Conservation (phyloP, 2,329 filamentous ascomycete genomes). For the Colletotrichum eremochloae region DNA sequence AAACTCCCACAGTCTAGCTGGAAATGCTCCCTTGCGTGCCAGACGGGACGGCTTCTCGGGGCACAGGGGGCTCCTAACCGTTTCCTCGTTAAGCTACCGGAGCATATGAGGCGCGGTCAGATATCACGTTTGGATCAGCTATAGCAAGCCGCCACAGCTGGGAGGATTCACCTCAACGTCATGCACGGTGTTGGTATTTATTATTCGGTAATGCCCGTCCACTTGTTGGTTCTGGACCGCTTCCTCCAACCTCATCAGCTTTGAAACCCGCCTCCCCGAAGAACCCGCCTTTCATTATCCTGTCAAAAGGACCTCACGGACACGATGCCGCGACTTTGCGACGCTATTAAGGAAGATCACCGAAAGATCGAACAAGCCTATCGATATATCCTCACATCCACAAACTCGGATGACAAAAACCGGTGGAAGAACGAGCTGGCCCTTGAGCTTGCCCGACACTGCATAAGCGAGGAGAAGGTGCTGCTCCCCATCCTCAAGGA, state of each 20-base stretch:
- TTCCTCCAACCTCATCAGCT: background rate
- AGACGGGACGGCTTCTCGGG: background rate
- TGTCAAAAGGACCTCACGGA: background rate
- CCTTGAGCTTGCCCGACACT: constrained; percentile 39
- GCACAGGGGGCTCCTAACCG: too few relatives aligned
- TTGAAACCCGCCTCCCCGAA: too few relatives aligned
- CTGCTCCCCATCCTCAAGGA: constrained; percentile 27
- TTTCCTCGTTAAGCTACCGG: background rate
- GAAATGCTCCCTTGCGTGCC: background rate
- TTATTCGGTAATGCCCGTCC: background rate
- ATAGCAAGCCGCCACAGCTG: background rate
- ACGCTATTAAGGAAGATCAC: constrained; percentile 40
- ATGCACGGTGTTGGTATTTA: constrained; percentile 12
- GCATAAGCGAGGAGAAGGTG: constrained; percentile 34
- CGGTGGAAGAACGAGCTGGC: constrained; percentile 34
- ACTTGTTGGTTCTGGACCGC: background rate
- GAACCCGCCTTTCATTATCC: background rate
- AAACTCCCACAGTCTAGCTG: background rate
- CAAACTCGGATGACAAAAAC: constrained; percentile 18
- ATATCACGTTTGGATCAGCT: constrained; percentile 25
- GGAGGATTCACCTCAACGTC: constrained; percentile 15
- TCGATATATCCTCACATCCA: constrained; percentile 29
- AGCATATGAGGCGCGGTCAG: constrained; percentile 5
- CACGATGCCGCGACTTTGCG: constrained; percentile 32
- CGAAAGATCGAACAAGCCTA: constrained; percentile 36